Percentiles rank a stretch among this genome's conserved stretches.
These are phyloP conservation scores for Quercus aquifolioides DNA, from an alignment of 306 rosid species.

Conservation along the genomic window DNA sequence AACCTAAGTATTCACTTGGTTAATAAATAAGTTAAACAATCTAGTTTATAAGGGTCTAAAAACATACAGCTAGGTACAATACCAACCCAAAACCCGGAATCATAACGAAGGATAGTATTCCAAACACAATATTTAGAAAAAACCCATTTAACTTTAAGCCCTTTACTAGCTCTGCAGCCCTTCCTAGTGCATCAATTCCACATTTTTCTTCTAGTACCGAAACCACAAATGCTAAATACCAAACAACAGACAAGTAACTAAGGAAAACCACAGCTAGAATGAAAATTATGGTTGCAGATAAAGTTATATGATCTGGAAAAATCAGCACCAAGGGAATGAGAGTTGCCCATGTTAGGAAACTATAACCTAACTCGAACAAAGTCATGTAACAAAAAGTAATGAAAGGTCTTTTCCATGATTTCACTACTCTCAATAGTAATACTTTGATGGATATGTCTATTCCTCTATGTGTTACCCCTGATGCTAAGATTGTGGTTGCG, in stretches of 20 bases:
- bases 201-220: conserved; percentile 22
- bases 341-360: not conserved
- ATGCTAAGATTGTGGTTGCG: not conserved
- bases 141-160: conserved; percentile 18
- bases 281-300: not conserved
- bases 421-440: not conserved
- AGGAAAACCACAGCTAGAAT: not conserved
- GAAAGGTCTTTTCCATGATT: conserved; percentile 14
- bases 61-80: too few species aligned
- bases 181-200: conserved; percentile 29
- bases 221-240: conserved; percentile 26
- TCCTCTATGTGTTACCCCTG: not conserved
- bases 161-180: conserved; percentile 14
- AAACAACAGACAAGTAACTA: conserved; percentile 14
- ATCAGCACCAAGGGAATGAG: not conserved
- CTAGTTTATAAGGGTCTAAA: too few species aligned
- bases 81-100: not conserved
- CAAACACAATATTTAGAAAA: conserved; percentile 17
- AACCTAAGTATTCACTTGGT: too few species aligned
- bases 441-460: not conserved
- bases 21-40: too few species aligned
- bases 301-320: not conserved
- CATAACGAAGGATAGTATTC: not conserved
- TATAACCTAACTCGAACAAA: conserved; percentile 9
- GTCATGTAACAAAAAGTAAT: conserved; percentile 10